Evolutionary conservation across 352 stramenopile genomes (phyloP), one percentile per base, ranked within the genome.

Genomic region (Phytophthora sojae): DNA sequence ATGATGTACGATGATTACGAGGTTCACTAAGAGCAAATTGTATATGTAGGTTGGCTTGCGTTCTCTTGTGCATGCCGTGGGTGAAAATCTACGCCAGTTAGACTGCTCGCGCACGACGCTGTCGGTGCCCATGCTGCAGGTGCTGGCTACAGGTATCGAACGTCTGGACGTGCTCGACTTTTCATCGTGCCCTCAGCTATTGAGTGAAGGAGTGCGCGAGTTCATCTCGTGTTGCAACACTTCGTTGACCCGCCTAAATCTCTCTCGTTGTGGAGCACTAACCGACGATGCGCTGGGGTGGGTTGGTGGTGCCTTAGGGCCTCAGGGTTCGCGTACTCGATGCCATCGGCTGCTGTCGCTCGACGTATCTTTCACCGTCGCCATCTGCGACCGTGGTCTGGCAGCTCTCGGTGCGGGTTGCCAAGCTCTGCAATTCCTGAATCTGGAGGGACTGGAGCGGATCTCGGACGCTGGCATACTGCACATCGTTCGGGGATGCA

Each of bases 231-330:
- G 88, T 61, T 92, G 86, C 63, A 92, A 75, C 49, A 58, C 63
- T 5, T 81, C 76, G 7, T 61, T 95, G 37, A 87, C 79, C 4
- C 76, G 73, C 23, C 63, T 92, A 19, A 89, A 91, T 66, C 73
- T 93, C 0, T 90, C 84, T 5, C 68, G 77, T 44, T 94, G 88
- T 45, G 57, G 71, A 6, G 72, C 76, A 26, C 64, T 95, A 50
- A 92, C 86, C 51, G 88, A 95, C 61, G 88, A 95, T 39, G 83
- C 82, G 3, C 57, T 95, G 35, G 85, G 84, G 0, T 93, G 85
- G 83, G 85, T 95, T 29, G 79, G 80, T n/a, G 86, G 86, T 6
- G 69, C 79, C 1, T 64, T 94, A 11, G 86, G 86, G 4, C 75
- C 83, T 12, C 85, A 92, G 67, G 85, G 85, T 21, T 87, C 77